Percentiles rank a stretch among this genome's conserved stretches.
Evolutionary conservation across 2,329 filamentous ascomycete species (phyloP).

Genomic region (Phialophora tarda): DNA sequence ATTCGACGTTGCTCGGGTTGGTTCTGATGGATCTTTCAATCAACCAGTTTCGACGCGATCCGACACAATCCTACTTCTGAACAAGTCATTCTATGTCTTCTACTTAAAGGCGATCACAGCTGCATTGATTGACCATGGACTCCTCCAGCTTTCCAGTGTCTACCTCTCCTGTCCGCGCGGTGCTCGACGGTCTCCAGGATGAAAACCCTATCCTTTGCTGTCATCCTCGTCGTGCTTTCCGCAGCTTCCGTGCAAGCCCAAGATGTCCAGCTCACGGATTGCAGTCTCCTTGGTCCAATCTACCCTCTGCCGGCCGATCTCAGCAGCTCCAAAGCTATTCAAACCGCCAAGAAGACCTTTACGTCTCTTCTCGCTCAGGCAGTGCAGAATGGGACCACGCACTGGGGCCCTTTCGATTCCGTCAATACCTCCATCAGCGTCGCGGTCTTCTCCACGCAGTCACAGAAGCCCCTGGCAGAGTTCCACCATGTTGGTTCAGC

Average conservation of each 20-base stretch:
- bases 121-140: neutral
- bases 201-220: neutral
- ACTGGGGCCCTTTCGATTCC: neutral
- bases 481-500: slow-evolving; percentile 20
- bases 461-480: slow-evolving; percentile 11
- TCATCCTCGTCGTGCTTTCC: neutral
- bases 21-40: neutral
- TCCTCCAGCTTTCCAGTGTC: neutral
- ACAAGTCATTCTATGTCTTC: neutral
- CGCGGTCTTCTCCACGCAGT: slow-evolving; percentile 21
- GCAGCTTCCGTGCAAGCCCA: slow-evolving; percentile 1
- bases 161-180: neutral
- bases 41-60: too few relatives aligned
- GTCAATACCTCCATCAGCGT: slow-evolving; percentile 19
- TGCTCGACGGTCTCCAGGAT: neutral
- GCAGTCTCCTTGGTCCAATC: slow-evolving; percentile 16
- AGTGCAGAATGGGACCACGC: neutral
- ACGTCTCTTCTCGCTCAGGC: neutral
- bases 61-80: too few relatives aligned
- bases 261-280: slow-evolving; percentile 16
- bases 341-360: slow-evolving; percentile 9
- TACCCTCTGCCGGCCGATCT: slow-evolving; percentile 15
- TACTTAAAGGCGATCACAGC: neutral
- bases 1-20: neutral
- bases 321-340: slow-evolving; percentile 14